Evolutionary conservation across 2,329 filamentous ascomycete genomes (phyloP), one percentile per base, ranked within the genome.

Genomic region (Talaromyces pinophilus): DNA sequence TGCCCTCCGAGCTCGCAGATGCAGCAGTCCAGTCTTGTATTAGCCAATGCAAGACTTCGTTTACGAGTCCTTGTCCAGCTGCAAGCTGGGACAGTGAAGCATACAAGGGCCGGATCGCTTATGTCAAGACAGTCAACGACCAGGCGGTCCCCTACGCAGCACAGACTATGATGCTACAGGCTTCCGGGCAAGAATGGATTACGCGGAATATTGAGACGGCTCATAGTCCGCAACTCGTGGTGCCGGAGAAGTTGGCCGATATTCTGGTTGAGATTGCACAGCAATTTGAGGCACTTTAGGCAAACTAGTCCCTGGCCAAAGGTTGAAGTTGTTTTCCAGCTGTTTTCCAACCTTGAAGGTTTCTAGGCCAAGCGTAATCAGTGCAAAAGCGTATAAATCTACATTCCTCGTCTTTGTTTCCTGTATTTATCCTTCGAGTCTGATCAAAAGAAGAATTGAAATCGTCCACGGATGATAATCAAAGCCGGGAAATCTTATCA

Each of bases 21-120:
- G 64, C 67, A 22, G 64, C 67, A 22, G 64, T 33, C 11, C 28
- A 46, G 15, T 67, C 67, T n/a, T 62, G 42, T n/a, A 54, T 69
- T 35, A 67, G 61, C 42, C 68, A 62, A 22, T 40, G 62, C 33
- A 63, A 42, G 22, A 65, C 63, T 3, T 65, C 63, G 13, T 65
- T 65, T 33, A 46, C 19, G 6, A 65, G 55, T n/a, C 55, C 63
- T 6, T 65, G 44, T n/a, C 63, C 63, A 22, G 55, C 55, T 5
- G 57, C 63, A 3, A 65, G 57, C 25, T 65, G 63, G 63, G 44
- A 65, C 8, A 61, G 15, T 13, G 63, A 65, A 46, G 46, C 63
- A 5, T 65, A 54, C 63, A 61, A 65, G 17, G 63, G 57, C 35
- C 63, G 63, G 0, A 17, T 65, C 6, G 63, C 63, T 15, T 65